These are phyloP conservation scores for Ophiostoma himal-ulmi DNA, from an alignment of 2,329 filamentous ascomycete species.

Conservation along the genomic window DNA sequence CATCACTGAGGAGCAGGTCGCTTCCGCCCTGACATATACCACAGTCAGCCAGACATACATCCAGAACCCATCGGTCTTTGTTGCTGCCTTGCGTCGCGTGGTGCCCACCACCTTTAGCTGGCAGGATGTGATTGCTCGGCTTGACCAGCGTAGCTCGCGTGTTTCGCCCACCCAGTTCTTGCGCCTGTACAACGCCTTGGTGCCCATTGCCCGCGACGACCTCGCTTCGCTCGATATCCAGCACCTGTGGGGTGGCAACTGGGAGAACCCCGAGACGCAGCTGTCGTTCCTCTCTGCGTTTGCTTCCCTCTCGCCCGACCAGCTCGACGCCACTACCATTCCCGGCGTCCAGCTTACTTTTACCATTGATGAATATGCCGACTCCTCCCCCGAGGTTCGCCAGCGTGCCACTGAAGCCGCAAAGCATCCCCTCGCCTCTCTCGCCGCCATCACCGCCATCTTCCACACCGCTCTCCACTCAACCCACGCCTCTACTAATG, in stretches of 20 bases:
- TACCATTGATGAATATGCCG: slow-evolving; percentile 51
- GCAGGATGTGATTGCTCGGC: slow-evolving; percentile 67
- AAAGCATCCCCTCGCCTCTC: slow-evolving; percentile 81
- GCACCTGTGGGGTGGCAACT: slow-evolving; percentile 80
- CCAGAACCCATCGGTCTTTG: slow-evolving; percentile 48
- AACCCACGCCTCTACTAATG: slow-evolving; percentile 52
- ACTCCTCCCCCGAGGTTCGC: slow-evolving; percentile 45
- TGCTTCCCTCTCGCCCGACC: slow-evolving; percentile 64
- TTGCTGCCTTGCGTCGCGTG: slow-evolving; percentile 59
- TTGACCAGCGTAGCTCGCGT: slow-evolving; percentile 72
- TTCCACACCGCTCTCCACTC: slow-evolving; percentile 60
- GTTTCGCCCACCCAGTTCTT: slow-evolving; percentile 77
- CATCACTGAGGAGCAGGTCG: slow-evolving; percentile 75
- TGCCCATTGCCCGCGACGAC: slow-evolving; percentile 61
- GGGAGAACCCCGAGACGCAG: slow-evolving; percentile 81
- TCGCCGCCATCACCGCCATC: slow-evolving; percentile 69
- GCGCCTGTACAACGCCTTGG: slow-evolving; percentile 69
- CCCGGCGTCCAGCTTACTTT: slow-evolving; percentile 77
- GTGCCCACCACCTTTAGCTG: slow-evolving; percentile 60
- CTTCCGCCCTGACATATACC: slow-evolving; percentile 66
- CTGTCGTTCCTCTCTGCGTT: slow-evolving; percentile 91
- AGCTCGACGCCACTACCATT: slow-evolving; percentile 79
- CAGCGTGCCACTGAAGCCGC: slow-evolving; percentile 57
- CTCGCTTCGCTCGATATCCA: slow-evolving; percentile 72
- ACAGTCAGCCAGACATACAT: slow-evolving; percentile 52